Percentiles rank a stretch among this genome's conserved stretches.
Conservation (phyloP, 2,329 filamentous ascomycete genomes). For the Aspergillus ochraceus region DNA sequence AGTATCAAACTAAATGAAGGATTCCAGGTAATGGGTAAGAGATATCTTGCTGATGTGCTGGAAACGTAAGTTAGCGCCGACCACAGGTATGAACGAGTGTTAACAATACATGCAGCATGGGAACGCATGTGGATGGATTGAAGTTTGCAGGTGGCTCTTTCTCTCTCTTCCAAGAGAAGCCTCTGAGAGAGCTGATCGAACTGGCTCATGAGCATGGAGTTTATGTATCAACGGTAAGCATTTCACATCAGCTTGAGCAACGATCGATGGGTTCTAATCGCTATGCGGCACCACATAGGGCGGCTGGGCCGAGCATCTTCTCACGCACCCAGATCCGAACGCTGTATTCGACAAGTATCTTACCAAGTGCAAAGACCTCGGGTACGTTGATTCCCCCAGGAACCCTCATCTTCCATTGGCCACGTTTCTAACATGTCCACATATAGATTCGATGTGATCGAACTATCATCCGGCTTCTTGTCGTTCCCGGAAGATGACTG, state of each 20-base stretch:
- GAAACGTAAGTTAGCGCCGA: slow-evolving; percentile 47
- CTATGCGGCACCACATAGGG: slow-evolving; percentile 35
- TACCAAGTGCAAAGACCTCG: slow-evolving; percentile 52
- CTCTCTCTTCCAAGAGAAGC: slow-evolving; percentile 50
- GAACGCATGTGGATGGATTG: slow-evolving; percentile 55
- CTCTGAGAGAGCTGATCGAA: slow-evolving; percentile 49
- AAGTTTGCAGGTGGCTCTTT: slow-evolving; percentile 58
- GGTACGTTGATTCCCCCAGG: slow-evolving; percentile 27
- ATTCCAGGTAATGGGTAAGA: slow-evolving; percentile 50
- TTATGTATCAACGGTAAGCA: slow-evolving; percentile 53
- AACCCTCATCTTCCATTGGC: background rate
- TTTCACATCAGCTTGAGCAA: background rate
- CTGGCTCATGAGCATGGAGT: slow-evolving; percentile 51
- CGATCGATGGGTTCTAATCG: background rate
- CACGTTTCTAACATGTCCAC: background rate
- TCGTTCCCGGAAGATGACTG: slow-evolving; percentile 56
- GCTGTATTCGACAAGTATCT: slow-evolving; percentile 54
- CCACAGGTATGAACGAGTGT: background rate
- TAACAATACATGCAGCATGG: slow-evolving; percentile 44
- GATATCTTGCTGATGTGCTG: slow-evolving; percentile 54
- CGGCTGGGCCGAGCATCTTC: slow-evolving; percentile 56
- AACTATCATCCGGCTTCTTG: slow-evolving; percentile 55
- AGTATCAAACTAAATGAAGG: background rate
- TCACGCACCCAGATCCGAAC: slow-evolving; percentile 48
- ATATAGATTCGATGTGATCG: slow-evolving; percentile 54